A percentile compares a stretch with the other conserved stretches of the same genome.
Conservation (phyloP, 2,329 filamentous ascomycete species). For the Rugonectria rugulosa region DNA sequence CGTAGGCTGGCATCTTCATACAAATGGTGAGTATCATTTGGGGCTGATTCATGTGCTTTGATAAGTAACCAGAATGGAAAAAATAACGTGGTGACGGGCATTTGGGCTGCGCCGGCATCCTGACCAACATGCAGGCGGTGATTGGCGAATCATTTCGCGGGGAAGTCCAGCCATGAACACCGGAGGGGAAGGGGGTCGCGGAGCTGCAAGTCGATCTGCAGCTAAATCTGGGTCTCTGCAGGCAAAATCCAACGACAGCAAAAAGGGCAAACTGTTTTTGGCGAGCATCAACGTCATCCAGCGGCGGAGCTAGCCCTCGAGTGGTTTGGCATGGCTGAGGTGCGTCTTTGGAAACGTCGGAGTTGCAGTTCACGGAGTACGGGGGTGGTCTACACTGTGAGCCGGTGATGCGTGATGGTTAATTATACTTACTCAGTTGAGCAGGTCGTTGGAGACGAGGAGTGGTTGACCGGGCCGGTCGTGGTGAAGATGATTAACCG, state of each 20-base stretch:
- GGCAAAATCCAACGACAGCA: too few relatives aligned
- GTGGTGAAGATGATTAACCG: not conserved
- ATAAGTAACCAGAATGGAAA: not conserved
- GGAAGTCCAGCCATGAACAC: not conserved
- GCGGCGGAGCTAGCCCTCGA: too few relatives aligned
- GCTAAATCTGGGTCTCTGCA: slow-evolving; percentile 1
- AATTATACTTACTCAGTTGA: slow-evolving; percentile 1
- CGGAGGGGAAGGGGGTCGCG: not conserved
- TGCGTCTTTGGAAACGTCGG: too few relatives aligned
- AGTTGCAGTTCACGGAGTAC: not conserved
- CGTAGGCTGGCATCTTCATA: not conserved
- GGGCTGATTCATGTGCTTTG: not conserved
- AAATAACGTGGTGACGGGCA: slow-evolving; percentile 8
- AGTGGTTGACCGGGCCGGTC: slow-evolving; percentile 13
- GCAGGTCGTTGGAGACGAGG: not conserved
- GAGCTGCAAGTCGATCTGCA: not conserved
- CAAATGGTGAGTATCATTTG: not conserved
- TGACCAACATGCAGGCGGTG: slow-evolving; percentile 29
- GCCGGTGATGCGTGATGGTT: too few relatives aligned
- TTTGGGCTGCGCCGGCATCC: slow-evolving; percentile 28
- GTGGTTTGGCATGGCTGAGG: too few relatives aligned
- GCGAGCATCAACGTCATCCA: too few relatives aligned
- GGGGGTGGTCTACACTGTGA: too few relatives aligned
- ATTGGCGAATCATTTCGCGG: slow-evolving; percentile 32
- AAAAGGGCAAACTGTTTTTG: too few relatives aligned